Evolutionary conservation across 768 basidiomycete genomes (phyloP).

Genomic region (Agaricus sinodeliciosus): DNA sequence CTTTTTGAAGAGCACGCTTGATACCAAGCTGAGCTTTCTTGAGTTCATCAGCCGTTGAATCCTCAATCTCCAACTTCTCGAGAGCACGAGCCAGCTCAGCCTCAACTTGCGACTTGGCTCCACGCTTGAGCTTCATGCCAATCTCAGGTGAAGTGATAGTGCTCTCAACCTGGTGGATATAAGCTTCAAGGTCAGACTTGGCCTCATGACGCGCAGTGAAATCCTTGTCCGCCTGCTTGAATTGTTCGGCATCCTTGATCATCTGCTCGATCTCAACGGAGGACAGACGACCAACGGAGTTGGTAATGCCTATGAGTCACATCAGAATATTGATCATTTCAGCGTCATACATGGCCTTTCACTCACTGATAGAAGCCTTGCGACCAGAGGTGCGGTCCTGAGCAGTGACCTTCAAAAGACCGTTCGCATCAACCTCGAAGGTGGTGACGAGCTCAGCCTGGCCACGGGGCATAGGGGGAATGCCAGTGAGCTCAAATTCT

Average conservation of each 20-base stretch:
- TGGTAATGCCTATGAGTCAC: constrained; percentile 72
- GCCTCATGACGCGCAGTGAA: constrained; percentile 98
- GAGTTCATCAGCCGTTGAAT: constrained; percentile 88
- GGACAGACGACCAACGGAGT: constrained; percentile 98
- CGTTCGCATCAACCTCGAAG: constrained; percentile 99
- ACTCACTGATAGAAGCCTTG: constrained; percentile 94
- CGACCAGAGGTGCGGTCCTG: constrained; percentile 98
- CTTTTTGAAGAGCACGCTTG: constrained; percentile 98
- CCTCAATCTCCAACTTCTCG: constrained; percentile 98
- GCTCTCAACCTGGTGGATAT: constrained; percentile 94
- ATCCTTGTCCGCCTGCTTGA: constrained; percentile 94
- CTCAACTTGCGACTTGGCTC: constrained; percentile 92
- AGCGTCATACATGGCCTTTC: neutral
- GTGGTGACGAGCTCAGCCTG: constrained; percentile 99
- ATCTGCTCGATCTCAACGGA: constrained; percentile 98
- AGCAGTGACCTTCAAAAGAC: constrained; percentile 97
- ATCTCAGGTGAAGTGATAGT: constrained; percentile 96
- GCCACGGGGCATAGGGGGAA: constrained; percentile 98
- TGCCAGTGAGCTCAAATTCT: constrained; percentile 98
- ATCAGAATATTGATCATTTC: constrained; percentile 3
- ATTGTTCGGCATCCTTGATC: constrained; percentile 99
- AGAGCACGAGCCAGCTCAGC: constrained; percentile 95
- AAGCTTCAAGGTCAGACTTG: constrained; percentile 95
- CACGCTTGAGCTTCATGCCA: constrained; percentile 98
- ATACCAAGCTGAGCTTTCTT: constrained; percentile 93